Evolutionary conservation across 2,329 filamentous ascomycete genomes (phyloP).

Genomic region (Claviceps sp.): DNA sequence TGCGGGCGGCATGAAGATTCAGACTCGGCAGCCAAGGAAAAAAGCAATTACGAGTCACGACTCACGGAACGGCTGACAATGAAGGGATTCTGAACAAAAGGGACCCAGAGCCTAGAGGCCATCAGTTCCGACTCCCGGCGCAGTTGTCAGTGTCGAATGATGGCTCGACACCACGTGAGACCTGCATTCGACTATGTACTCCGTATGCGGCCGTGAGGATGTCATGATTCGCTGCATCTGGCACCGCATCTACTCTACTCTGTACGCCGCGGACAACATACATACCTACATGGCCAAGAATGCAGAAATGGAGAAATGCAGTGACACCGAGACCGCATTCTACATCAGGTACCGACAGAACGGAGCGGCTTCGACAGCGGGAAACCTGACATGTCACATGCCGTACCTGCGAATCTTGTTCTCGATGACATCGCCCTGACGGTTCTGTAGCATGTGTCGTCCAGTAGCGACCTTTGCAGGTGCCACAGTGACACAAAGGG

Average conservation of each 20-base stretch:
- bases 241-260: neutral
- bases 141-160: neutral
- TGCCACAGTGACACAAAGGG: too few species aligned
- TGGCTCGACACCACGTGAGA: neutral
- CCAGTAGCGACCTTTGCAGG: too few species aligned
- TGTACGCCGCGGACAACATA: too few species aligned
- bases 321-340: neutral
- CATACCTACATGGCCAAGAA: neutral
- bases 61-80: too few species aligned
- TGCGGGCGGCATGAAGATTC: neutral
- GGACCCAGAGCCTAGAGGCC: neutral
- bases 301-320: neutral
- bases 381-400: neutral
- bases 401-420: neutral
- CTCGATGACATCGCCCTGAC: too few species aligned
- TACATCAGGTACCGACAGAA: conserved; percentile 1
- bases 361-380: neutral
- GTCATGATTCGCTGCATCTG: neutral
- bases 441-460: too few species aligned
- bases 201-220: neutral
- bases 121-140: neutral
- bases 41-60: neutral
- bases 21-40: neutral
- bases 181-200: neutral
- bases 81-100: too few species aligned